Evolutionary conservation across 2,329 filamentous ascomycete species (phyloP).

Genomic region (Sporothrix dimorphospora): DNA sequence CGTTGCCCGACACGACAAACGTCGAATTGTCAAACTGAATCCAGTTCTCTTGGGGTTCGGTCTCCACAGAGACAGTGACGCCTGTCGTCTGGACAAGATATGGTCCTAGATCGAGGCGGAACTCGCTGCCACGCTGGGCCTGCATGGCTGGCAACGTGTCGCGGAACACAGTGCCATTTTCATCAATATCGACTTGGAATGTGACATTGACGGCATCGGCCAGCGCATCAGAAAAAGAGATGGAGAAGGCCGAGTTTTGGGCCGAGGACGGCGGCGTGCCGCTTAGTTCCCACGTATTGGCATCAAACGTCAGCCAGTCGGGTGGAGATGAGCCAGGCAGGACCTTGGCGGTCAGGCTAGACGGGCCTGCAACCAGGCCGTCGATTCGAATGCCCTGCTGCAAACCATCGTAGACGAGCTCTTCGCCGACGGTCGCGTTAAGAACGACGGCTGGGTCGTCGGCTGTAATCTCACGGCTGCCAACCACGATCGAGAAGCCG

Average conservation of each 20-base stretch:
- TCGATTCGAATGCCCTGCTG: constrained; percentile 60
- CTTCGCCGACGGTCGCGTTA: constrained; percentile 58
- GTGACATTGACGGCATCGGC: constrained; percentile 62
- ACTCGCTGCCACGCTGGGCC: constrained; percentile 46
- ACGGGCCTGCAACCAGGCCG: constrained; percentile 50
- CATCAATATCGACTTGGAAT: constrained; percentile 44
- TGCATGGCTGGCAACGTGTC: constrained; percentile 47
- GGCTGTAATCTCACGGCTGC: constrained; percentile 69
- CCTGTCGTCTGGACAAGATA: constrained; percentile 49
- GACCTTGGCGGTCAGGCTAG: constrained; percentile 49
- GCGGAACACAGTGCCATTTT: constrained; percentile 45
- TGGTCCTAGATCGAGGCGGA: constrained; percentile 48
- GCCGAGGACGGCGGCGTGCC: constrained; percentile 66
- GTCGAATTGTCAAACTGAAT: constrained; percentile 43
- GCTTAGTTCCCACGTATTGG: constrained; percentile 60
- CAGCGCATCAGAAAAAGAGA: constrained; percentile 63
- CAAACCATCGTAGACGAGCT: constrained; percentile 58
- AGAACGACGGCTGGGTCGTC: constrained; percentile 59
- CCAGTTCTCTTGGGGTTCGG: constrained; percentile 48
- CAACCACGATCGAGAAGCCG: constrained; percentile 72
- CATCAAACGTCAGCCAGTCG: constrained; percentile 70
- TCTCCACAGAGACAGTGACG: constrained; percentile 44
- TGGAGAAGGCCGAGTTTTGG: constrained; percentile 62
- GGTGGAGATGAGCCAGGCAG: constrained; percentile 58
- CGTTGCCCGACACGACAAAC: constrained; percentile 45